Evolutionary conservation across 75 land plant species (phyloP).

Genomic region (Ceratopteris richardii): DNA sequence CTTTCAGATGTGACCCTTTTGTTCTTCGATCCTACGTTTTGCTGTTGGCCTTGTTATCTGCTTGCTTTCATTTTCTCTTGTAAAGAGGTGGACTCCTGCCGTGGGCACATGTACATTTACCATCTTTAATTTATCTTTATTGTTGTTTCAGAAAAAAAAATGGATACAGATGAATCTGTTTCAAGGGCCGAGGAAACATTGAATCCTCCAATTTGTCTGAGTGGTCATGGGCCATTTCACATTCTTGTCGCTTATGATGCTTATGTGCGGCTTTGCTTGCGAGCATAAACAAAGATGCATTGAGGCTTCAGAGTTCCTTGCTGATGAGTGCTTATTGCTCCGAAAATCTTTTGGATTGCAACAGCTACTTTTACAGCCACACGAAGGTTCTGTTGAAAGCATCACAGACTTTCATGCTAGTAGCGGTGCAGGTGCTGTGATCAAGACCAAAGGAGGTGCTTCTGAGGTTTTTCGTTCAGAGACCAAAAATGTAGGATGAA

Average conservation of each 20-base stretch:
- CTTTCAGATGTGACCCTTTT: too few species aligned
- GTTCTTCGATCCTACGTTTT: too few species aligned
- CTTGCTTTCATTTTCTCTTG: too few species aligned
- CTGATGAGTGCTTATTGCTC: conserved; percentile 66
- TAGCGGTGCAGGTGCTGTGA: conserved; percentile 33
- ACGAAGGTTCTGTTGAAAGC: conserved; percentile 59
- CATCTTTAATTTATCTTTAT: too few species aligned
- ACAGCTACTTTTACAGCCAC: conserved; percentile 65
- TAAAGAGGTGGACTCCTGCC: too few species aligned
- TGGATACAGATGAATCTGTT: conserved; percentile 4
- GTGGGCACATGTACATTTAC: too few species aligned
- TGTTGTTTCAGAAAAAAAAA: too few species aligned
- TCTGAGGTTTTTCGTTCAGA: too few species aligned
- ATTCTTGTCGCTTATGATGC: conserved; percentile 88
- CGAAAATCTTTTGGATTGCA: conserved; percentile 66
- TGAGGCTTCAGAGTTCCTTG: conserved; percentile 83
- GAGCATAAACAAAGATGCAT: conserved; percentile 81
- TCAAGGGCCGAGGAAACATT: neutral
- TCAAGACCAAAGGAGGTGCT: conserved; percentile 54
- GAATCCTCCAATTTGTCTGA: conserved; percentile 16
- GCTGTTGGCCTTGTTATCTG: too few species aligned
- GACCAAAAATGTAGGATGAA: conserved; percentile 84
- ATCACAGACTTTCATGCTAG: conserved; percentile 37
- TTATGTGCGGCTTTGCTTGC: conserved; percentile 86
- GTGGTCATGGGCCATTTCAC: conserved; percentile 84